Evolutionary conservation across 345 rosid species (phyloP).

Genomic region (Sonneratia caseolaris): DNA sequence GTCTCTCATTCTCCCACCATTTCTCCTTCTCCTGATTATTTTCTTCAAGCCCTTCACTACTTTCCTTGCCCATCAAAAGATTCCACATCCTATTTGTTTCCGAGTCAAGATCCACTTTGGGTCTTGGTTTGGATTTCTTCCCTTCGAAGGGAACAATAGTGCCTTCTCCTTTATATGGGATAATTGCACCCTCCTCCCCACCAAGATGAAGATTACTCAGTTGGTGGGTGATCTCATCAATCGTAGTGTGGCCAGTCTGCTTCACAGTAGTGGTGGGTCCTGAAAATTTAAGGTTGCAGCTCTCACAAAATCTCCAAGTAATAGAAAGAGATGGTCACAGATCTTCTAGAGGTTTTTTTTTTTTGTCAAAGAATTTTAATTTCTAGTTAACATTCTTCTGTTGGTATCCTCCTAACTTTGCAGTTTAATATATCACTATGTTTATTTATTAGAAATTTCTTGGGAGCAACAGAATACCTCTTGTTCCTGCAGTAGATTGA

Average conservation of each 20-base stretch:
- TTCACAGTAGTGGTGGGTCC: slow-evolving; percentile 29
- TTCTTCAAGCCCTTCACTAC: slow-evolving; percentile 32
- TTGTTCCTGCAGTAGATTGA: background rate
- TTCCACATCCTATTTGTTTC: slow-evolving; percentile 86
- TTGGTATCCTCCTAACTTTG: background rate
- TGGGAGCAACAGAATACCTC: background rate
- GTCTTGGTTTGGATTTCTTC: slow-evolving; percentile 59
- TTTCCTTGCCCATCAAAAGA: slow-evolving; percentile 72
- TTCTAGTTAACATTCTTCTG: background rate
- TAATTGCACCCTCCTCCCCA: slow-evolving; percentile 39
- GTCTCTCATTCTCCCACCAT: slow-evolving; percentile 88
- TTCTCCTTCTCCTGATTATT: slow-evolving; percentile 43
- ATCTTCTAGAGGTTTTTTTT: background rate
- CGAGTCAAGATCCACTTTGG: slow-evolving; percentile 82
- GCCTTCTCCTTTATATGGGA: slow-evolving; percentile 47
- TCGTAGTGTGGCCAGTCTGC: slow-evolving; percentile 12
- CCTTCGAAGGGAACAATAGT: slow-evolving; percentile 48
- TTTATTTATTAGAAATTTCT: background rate
- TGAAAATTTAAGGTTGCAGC: slow-evolving; percentile 11
- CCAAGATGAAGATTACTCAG: slow-evolving; percentile 37
- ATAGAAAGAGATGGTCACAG: background rate
- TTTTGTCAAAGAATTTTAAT: background rate
- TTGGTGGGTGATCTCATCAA: slow-evolving; percentile 40
- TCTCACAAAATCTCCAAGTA: background rate
- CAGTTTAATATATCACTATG: background rate